Evolutionary conservation across 2,329 filamentous ascomycete species (phyloP).

Genomic region (Lecanosticta acicola): DNA sequence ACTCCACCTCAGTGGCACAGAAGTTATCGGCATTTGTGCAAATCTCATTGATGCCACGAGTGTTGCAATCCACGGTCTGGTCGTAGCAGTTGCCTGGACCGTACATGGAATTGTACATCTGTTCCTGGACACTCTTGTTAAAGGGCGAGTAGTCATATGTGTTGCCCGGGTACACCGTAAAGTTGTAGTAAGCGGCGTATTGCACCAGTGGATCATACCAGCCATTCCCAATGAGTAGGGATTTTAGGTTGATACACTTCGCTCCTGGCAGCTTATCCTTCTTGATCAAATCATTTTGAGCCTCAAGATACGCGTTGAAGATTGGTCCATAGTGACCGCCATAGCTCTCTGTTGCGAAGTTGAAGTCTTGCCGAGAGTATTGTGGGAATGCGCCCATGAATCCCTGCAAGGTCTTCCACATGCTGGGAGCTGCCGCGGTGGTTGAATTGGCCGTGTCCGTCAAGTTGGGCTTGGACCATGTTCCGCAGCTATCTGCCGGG

Average conservation of each 20-base stretch:
- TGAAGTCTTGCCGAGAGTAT: conserved; percentile 26
- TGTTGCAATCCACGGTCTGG: conserved; percentile 51
- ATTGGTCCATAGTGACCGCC: conserved; percentile 30
- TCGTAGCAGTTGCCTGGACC: conserved; percentile 57
- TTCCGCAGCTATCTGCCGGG: conserved; percentile 43
- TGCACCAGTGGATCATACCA: conserved; percentile 55
- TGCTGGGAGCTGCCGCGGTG: conserved; percentile 49
- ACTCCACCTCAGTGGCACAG: conserved; percentile 52
- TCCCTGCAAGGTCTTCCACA: conserved; percentile 57
- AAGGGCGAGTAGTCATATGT: conserved; percentile 52
- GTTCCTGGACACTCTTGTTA: conserved; percentile 45
- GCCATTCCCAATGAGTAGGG: conserved; percentile 44
- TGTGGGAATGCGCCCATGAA: conserved; percentile 56
- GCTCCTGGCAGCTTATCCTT: conserved; percentile 34
- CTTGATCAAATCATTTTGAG: conserved; percentile 34
- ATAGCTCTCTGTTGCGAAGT: conserved; percentile 30
- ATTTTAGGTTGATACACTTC: conserved; percentile 31
- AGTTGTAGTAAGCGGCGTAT: conserved; percentile 55
- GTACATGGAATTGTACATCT: conserved; percentile 57
- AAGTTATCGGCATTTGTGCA: conserved; percentile 53
- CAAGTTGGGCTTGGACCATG: conserved; percentile 49
- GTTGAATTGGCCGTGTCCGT: conserved; percentile 51
- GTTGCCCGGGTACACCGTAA: conserved; percentile 51
- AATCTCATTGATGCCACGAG: conserved; percentile 44
- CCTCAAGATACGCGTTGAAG: conserved; percentile 29